phyloP scores from a whole-genome alignment of 495 filamentous ascomycete genomes.

The Lasiosphaeriaceae sp. region DNA sequence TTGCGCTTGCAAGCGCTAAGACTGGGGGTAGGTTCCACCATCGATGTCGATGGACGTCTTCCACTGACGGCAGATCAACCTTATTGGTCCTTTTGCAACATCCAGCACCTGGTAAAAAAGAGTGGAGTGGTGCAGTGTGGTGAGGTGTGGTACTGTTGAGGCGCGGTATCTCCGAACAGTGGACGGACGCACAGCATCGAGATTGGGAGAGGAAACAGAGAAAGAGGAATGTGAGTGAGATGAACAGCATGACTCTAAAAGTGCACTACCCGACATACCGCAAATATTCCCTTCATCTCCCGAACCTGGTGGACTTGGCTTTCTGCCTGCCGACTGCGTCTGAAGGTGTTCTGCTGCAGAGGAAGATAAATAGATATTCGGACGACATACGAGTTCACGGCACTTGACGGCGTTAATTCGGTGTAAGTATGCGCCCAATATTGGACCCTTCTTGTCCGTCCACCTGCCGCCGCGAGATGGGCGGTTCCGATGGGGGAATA shows the following conservation, averaged over 20 bases:
- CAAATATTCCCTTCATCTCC: constrained; percentile 1
- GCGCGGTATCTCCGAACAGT: not conserved
- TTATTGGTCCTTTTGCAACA: not conserved
- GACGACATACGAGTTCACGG: constrained; percentile 3
- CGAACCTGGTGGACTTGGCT: not conserved
- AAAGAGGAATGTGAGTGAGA: not conserved
- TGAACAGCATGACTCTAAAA: not conserved
- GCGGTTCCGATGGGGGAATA: not conserved
- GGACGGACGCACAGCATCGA: not conserved
- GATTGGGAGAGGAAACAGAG: not conserved
- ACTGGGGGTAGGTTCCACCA: not conserved
- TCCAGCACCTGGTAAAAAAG: not conserved
- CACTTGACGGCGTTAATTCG: constrained; percentile 12
- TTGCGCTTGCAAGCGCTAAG: constrained; percentile 9
- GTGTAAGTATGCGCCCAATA: constrained; percentile 6
- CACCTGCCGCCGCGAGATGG: not conserved
- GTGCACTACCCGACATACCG: constrained; percentile 2
- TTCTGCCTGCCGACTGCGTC: not conserved
- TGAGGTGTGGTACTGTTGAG: not conserved
- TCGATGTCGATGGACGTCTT: too few relatives aligned
- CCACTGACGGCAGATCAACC: constrained; percentile 9
- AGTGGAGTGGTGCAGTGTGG: too few relatives aligned
- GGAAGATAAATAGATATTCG: not conserved
- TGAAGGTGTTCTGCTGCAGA: not conserved
- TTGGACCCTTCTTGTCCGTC: not conserved